Conservation (phyloP, 78 protist genomes). For the Dictyostelium brefeldianum region DNA sequence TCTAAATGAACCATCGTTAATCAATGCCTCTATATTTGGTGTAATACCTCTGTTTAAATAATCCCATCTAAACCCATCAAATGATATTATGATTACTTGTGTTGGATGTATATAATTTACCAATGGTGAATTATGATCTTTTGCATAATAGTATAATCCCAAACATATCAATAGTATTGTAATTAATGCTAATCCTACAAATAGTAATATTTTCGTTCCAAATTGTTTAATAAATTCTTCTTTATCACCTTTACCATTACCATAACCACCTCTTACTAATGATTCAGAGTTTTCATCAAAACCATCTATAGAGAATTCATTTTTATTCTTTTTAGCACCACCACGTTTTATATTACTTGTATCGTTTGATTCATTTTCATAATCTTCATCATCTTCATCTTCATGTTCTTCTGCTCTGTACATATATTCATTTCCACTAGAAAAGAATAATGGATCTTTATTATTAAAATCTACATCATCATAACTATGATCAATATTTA, state of each 20-base stretch:
- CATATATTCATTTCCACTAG: constrained; percentile 28
- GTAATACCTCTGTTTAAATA: constrained; percentile 46
- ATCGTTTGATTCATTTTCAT: not conserved
- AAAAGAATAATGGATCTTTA: constrained; percentile 25
- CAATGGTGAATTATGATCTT: constrained; percentile 7
- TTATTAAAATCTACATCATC: constrained; percentile 30
- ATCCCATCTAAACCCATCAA: constrained; percentile 64
- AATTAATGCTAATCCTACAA: not conserved
- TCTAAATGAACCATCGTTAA: not conserved
- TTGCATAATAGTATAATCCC: not conserved
- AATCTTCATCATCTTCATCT: constrained; percentile 21
- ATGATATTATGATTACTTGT: constrained; percentile 44
- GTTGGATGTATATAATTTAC: not conserved
- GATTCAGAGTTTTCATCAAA: not conserved
- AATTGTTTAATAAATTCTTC: too few species aligned
- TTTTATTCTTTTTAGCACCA: not conserved
- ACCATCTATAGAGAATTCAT: constrained; percentile 1
- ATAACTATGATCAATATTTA: not conserved
- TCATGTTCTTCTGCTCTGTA: constrained; percentile 6
- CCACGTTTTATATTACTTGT: not conserved
- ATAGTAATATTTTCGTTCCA: constrained; percentile 2
- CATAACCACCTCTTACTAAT: not conserved
- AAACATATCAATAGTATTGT: not conserved
- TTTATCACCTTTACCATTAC: not conserved
- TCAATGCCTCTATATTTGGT: constrained; percentile 14